A percentile compares a stretch with the other conserved stretches of the same genome.
Conservation (phyloP, 108 stramenopile species). For the Epipyxis sp. region DNA sequence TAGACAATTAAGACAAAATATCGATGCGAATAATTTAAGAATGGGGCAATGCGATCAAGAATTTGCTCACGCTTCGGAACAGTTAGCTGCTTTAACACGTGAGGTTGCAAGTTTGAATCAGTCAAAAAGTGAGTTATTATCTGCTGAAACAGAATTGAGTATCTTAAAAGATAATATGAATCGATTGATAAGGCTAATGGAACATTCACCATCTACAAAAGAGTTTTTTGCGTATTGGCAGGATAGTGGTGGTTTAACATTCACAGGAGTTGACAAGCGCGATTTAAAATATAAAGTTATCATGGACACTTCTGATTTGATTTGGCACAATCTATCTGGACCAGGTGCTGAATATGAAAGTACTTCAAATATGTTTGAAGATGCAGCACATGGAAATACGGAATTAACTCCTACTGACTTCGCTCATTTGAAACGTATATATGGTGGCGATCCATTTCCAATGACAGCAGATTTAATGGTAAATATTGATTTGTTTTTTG, state of each 20-base stretch:
- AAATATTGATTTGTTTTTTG: neutral
- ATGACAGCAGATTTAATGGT: slow-evolving; percentile 3
- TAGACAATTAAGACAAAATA: neutral
- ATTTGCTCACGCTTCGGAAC: slow-evolving; percentile 16
- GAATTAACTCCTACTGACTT: slow-evolving; percentile 10
- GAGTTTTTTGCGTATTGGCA: slow-evolving; percentile 25
- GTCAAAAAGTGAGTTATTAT: neutral
- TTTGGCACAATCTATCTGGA: too few relatives aligned
- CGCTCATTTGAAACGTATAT: slow-evolving; percentile 20
- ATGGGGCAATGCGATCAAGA: slow-evolving; percentile 19
- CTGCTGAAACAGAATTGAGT: slow-evolving; percentile 29
- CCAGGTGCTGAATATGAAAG: neutral
- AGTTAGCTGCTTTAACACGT: neutral
- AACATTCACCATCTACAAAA: neutral
- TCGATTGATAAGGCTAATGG: slow-evolving; percentile 20
- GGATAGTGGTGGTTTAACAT: slow-evolving; percentile 15
- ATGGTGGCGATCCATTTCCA: slow-evolving; percentile 12
- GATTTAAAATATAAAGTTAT: too few relatives aligned
- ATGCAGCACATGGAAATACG: too few relatives aligned
- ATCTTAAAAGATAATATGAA: slow-evolving; percentile 28
- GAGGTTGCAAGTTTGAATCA: slow-evolving; percentile 12
- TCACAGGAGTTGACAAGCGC: neutral
- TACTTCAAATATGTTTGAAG: neutral
- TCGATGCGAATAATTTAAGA: neutral
- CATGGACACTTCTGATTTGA: too few relatives aligned